Evolutionary conservation across 805 yeast species (phyloP), one percentile per base, ranked within the genome.

Genomic region (Monosporozyma servazzii): DNA sequence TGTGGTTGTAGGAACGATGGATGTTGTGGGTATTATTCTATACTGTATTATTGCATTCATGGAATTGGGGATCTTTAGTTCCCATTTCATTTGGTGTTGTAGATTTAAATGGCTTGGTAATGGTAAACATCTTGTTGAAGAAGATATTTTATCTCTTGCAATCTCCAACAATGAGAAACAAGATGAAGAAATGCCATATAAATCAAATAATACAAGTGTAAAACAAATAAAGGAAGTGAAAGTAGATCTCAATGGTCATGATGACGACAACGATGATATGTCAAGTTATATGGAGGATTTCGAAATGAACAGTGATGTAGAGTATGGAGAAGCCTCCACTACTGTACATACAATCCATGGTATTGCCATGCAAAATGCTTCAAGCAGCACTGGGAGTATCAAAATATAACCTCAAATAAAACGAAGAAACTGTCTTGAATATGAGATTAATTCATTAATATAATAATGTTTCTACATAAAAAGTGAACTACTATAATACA

Each of bases 11-110:
- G 93, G 84, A 3, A 73, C 74, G 37, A 61, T 86, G 63, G 96
- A 90, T 65, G 66, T 80, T n/a, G 75, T 91, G 78, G 93, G 96
- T 44, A 76, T 86, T 55, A 74, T 86, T 0, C 73, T 90, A 37
- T 90, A 90, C 64, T 74, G 80, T 10, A 74, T 88, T 18, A 89
- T 90, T 36, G 80, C 89, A 3, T 79, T 67, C 1, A 62, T 89
- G 65, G 97, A 90, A 61, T 49, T 83, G 1, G 97, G 96, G 0
- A 86, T 90, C 13, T 79, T 86, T 58, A 30, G 71, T 0, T 79
- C 88, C 48, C 96, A 88, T 51, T 57, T 75, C 8, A 70, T 85
- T 13, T 89, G 96, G 96, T 71, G 74, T 59, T 54, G 78, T 45
- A 64, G 82, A 57, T 70, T 75, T 57, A 63, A 57, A 42, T 60